These are phyloP conservation scores for Candolleomyces eurysporus DNA, from an alignment of 768 basidiomycete genomes.

Conservation along the genomic window DNA sequence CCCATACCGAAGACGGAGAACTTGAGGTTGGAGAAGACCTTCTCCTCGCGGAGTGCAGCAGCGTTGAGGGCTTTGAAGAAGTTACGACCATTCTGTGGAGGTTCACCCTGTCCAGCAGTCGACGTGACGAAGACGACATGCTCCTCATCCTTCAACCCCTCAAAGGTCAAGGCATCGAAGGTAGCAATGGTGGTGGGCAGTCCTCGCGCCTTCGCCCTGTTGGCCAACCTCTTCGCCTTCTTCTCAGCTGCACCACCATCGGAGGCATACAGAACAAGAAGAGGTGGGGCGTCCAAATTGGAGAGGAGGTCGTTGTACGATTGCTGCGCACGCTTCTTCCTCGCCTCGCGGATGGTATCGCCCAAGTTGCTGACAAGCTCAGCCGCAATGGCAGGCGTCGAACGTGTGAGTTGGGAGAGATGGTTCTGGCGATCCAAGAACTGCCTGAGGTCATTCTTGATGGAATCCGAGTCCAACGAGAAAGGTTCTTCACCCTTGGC, in stretches of 20 bases:
- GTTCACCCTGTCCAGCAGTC: constrained; percentile 95
- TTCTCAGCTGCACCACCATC: constrained; percentile 98
- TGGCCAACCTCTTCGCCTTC: constrained; percentile 82
- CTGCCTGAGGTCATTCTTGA: constrained; percentile 89
- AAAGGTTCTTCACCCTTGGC: constrained; percentile 77
- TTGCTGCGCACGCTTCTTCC: constrained; percentile 76
- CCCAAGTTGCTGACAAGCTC: constrained; percentile 85
- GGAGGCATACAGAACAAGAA: constrained; percentile 89
- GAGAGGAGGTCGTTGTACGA: constrained; percentile 82
- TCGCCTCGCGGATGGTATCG: constrained; percentile 77
- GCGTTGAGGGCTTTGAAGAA: constrained; percentile 85
- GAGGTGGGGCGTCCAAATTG: constrained; percentile 84
- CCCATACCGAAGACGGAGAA: constrained; percentile 93
- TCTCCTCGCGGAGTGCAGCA: constrained; percentile 55
- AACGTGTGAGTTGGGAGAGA: constrained; percentile 85
- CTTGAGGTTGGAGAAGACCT: constrained; percentile 60
- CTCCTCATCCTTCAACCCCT: constrained; percentile 70
- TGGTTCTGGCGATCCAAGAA: constrained; percentile 98
- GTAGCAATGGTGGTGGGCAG: constrained; percentile 71
- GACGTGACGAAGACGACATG: constrained; percentile 88
- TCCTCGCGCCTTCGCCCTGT: constrained; percentile 81
- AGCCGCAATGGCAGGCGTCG: constrained; percentile 75
- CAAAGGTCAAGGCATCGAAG: constrained; percentile 78
- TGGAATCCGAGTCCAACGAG: constrained; percentile 85
- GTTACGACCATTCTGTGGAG: constrained; percentile 92